phyloP scores from a whole-genome alignment of 257 asterid genomes.

The Oldenlandia corymbosa region DNA sequence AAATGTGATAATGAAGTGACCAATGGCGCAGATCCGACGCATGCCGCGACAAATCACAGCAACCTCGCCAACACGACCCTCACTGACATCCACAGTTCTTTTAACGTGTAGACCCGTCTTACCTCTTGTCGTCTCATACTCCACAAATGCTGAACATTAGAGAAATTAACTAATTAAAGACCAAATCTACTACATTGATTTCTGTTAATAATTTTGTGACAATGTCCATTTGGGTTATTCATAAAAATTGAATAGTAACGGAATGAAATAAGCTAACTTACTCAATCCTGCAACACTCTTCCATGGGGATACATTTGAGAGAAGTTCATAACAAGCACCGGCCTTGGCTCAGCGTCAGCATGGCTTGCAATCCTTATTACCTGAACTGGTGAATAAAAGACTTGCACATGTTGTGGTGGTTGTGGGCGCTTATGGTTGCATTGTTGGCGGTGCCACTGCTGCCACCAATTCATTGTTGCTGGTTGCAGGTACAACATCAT shows the following conservation, averaged over 20 bases:
- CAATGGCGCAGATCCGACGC: neutral
- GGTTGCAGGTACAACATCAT: no score
- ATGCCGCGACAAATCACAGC: neutral
- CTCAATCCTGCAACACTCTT: neutral
- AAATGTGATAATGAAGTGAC: neutral
- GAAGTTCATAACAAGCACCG: neutral
- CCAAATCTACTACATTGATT: no score
- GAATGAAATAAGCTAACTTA: neutral
- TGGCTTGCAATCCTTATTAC: neutral
- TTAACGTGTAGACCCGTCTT: neutral
- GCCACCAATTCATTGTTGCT: no score
- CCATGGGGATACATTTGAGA: neutral
- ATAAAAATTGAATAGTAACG: neutral
- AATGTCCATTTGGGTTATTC: no score
- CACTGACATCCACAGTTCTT: neutral
- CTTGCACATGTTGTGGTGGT: no score
- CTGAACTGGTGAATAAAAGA: neutral
- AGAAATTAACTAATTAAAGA: neutral
- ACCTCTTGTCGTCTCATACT: neutral
- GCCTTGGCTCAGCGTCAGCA: neutral
- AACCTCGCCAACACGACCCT: neutral
- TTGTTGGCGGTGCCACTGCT: no score
- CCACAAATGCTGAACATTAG: neutral
- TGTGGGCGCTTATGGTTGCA: no score
- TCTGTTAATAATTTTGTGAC: no score